Percentiles rank a stretch among this genome's conserved stretches.
These are phyloP conservation scores for Elongisporangium prolatum DNA, from an alignment of 352 stramenopile species.

Conservation along the genomic window DNA sequence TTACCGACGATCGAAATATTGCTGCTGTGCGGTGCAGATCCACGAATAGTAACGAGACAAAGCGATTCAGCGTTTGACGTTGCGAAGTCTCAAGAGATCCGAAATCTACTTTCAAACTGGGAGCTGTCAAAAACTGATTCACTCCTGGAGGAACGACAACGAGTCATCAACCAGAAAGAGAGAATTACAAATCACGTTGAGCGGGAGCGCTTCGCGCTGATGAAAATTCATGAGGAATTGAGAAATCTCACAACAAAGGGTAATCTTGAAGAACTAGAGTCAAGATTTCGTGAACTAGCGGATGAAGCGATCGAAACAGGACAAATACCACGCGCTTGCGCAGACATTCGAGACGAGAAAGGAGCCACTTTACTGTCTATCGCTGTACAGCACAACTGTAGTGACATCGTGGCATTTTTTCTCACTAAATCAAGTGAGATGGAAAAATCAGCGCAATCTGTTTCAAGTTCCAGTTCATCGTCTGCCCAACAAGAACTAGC, in stretches of 20 bases:
- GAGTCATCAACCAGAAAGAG: slow-evolving; percentile 72
- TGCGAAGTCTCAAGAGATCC: slow-evolving; percentile 70
- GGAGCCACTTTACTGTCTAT: slow-evolving; percentile 74
- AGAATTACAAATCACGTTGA: slow-evolving; percentile 84
- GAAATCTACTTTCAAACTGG: slow-evolving; percentile 59
- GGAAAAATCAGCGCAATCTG: slow-evolving; percentile 17
- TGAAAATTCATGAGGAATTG: slow-evolving; percentile 80
- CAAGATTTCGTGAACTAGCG: slow-evolving; percentile 61
- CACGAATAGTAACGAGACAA: slow-evolving; percentile 59
- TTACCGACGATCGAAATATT: slow-evolving; percentile 57
- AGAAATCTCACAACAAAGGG: slow-evolving; percentile 41
- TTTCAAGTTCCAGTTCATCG: slow-evolving; percentile 15
- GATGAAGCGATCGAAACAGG: slow-evolving; percentile 59
- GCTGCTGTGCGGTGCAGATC: slow-evolving; percentile 70
- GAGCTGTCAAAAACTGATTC: slow-evolving; percentile 62
- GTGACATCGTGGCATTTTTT: slow-evolving; percentile 50
- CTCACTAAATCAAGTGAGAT: slow-evolving; percentile 58
- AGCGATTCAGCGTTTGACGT: slow-evolving; percentile 84
- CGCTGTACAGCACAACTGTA: slow-evolving; percentile 65
- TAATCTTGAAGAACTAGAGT: slow-evolving; percentile 43
- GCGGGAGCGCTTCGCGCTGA: slow-evolving; percentile 74
- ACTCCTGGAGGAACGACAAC: slow-evolving; percentile 54
- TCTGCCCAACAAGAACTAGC: slow-evolving; percentile 17
- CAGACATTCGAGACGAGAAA: slow-evolving; percentile 74
- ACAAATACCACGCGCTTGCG: slow-evolving; percentile 56